Base-by-base conservation (phyloP, 2,329 filamentous ascomycete species). In the Apiospora kogelbergensis region DNA sequence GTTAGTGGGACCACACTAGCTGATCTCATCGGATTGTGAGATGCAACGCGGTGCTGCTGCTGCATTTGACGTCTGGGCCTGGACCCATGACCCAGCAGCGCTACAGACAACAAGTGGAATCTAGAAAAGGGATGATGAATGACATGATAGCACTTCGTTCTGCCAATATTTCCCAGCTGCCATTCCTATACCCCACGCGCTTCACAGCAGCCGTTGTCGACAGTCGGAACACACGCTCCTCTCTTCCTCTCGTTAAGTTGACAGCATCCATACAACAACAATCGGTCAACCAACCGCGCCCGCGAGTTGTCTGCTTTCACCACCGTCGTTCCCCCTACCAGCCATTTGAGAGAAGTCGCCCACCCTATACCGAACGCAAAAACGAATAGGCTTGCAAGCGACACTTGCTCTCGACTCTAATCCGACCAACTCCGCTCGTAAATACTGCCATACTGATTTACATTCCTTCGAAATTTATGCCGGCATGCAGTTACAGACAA, bases 11-110 rank as follows among this genome's bases (percentile, higher is more conserved):
- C 53, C 30, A 11, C 30, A 13, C 53, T 60, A 60, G 53, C 30
- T 60, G 53, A 60, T 60, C 53, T 60, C 53, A 60, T 60, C 53
- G 53, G 53, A 60, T 60, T 60, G 30, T 60, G 30, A 60, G 26
- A 60, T 60, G 53, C 53, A 60, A 22, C 53, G 53, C 17, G 30
- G 53, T 60, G 20, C 17, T 60, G 48, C 15, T 57, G 17, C 20
- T 57, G 26, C 53, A 60, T 60, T 60, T 37, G 30, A 15, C n/a
- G 30, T 33, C 20, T 60, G 53, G 53, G 22, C 30, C 26, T 60
- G 53, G 30, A 60, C 30, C 53, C 53, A 60, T 60, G 53, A 60
- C 30, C 53, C 30, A 60, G 53, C 53, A 6, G 46, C 24, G 48
- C 53, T 37, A 60, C 53, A 60, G 17, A 60, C 53, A 60, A 37